phyloP scores from a whole-genome alignment of 192 early-diverging fungal species.

The Linnemannia exigua region DNA sequence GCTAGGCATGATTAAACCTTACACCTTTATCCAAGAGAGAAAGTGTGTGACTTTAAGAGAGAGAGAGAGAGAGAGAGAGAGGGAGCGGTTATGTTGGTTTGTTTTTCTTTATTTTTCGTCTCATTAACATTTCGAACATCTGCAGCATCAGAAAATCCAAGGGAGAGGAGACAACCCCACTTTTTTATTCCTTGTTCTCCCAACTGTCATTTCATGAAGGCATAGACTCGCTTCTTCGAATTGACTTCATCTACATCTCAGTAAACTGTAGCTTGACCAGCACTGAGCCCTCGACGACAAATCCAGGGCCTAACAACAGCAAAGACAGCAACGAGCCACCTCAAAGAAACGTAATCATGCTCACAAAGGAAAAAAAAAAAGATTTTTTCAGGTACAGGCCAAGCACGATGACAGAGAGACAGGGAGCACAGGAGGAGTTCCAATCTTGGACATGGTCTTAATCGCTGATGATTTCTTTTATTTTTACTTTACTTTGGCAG shows the following conservation, averaged over 20 bases:
- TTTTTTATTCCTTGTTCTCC: no score
- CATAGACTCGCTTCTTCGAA: no score
- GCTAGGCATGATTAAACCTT: no score
- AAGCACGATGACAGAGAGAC: background rate
- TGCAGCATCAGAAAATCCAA: background rate
- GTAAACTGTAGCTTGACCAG: no score
- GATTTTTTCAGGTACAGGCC: background rate
- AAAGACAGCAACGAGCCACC: background rate
- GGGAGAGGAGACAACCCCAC: no score
- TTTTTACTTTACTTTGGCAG: background rate
- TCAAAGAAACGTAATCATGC: background rate
- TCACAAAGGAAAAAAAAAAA: background rate
- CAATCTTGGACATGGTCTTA: background rate
- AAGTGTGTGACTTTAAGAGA: background rate
- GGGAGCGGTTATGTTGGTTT: background rate
- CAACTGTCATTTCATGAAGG: no score
- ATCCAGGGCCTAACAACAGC: background rate
- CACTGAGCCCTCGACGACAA: background rate
- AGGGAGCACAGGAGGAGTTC: background rate
- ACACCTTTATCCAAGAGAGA: no score
- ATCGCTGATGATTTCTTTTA: background rate
- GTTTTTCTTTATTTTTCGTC: background rate
- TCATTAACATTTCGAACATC: background rate
- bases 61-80: background rate
- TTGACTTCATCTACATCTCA: no score